Conservation (phyloP, 2,329 filamentous ascomycete genomes). For the Neofusicoccum kwambonambiense region DNA sequence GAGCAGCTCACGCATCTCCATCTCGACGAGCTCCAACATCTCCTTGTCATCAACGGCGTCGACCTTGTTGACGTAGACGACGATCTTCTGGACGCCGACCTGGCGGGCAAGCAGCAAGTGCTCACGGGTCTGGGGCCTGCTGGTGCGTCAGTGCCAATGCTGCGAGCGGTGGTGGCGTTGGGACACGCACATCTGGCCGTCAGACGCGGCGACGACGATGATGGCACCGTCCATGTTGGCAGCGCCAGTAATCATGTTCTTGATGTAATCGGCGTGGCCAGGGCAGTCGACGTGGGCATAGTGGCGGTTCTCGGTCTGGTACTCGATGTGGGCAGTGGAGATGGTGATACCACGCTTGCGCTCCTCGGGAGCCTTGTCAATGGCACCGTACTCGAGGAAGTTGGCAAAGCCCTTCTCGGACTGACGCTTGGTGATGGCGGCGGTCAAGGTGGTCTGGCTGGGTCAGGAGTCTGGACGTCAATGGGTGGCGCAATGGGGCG, state of each 20-base stretch:
- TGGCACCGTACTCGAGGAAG: slow-evolving; percentile 96
- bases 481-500: slow-evolving; percentile 18
- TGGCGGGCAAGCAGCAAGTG: slow-evolving; percentile 96
- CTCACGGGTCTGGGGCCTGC: slow-evolving; percentile 89
- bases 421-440: slow-evolving; percentile 98
- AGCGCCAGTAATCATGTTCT: slow-evolving; percentile 99
- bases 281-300: slow-evolving; percentile 99
- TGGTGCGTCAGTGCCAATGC: background rate
- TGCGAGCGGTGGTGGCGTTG: background rate
- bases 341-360: slow-evolving; percentile 99
- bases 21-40: slow-evolving; percentile 99
- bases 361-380: slow-evolving; percentile 99
- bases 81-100: slow-evolving; percentile 96
- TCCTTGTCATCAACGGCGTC: slow-evolving; percentile 96
- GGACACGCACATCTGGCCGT: slow-evolving; percentile 81
- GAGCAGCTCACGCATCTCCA: slow-evolving; percentile 99
- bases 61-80: slow-evolving; percentile 99
- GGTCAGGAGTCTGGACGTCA: slow-evolving; percentile 21
- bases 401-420: slow-evolving; percentile 89
- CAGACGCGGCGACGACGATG: slow-evolving; percentile 96
- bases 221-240: slow-evolving; percentile 99
- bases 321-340: slow-evolving; percentile 97
- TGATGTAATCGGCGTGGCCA: slow-evolving; percentile 99
- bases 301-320: slow-evolving; percentile 88
- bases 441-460: slow-evolving; percentile 87